These are phyloP conservation scores for Candida cerambycidarum DNA, from an alignment of 805 yeast species.

Conservation along the genomic window DNA sequence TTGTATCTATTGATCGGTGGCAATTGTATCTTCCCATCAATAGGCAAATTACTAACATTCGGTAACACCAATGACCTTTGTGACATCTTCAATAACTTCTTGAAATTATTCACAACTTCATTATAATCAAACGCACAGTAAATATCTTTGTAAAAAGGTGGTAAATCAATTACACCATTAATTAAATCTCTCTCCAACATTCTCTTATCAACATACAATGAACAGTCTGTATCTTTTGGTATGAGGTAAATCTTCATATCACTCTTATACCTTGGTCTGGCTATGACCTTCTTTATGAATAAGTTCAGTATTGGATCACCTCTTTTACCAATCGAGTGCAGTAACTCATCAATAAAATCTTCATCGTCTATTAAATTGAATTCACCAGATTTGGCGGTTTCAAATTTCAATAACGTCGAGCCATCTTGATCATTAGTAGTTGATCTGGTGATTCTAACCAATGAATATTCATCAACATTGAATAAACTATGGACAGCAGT, in stretches of 20 bases:
- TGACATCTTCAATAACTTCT: neutral
- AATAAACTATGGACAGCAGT: slow-evolving; percentile 47
- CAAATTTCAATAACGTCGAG: slow-evolving; percentile 51
- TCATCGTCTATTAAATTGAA: slow-evolving; percentile 50
- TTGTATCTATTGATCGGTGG: neutral
- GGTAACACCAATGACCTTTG: neutral
- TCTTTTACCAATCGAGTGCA: slow-evolving; percentile 36
- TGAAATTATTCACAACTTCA: slow-evolving; percentile 10
- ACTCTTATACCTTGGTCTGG: slow-evolving; percentile 61
- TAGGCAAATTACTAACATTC: neutral
- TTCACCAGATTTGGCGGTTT: slow-evolving; percentile 57
- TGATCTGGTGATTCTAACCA: slow-evolving; percentile 54
- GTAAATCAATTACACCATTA: slow-evolving; percentile 47
- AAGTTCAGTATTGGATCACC: slow-evolving; percentile 48
- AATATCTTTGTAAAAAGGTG: slow-evolving; percentile 19
- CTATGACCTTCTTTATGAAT: slow-evolving; percentile 56
- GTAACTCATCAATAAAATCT: slow-evolving; percentile 37
- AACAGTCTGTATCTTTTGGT: slow-evolving; percentile 38
- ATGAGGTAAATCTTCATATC: slow-evolving; percentile 62
- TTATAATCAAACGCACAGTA: slow-evolving; percentile 21
- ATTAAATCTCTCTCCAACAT: slow-evolving; percentile 53
- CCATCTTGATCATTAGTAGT: slow-evolving; percentile 54
- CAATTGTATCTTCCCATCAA: neutral
- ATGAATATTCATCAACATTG: slow-evolving; percentile 40
- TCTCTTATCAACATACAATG: slow-evolving; percentile 48